Evolutionary conservation across 805 yeast species (phyloP).

Genomic region (Wickerhamiella parazyma): DNA sequence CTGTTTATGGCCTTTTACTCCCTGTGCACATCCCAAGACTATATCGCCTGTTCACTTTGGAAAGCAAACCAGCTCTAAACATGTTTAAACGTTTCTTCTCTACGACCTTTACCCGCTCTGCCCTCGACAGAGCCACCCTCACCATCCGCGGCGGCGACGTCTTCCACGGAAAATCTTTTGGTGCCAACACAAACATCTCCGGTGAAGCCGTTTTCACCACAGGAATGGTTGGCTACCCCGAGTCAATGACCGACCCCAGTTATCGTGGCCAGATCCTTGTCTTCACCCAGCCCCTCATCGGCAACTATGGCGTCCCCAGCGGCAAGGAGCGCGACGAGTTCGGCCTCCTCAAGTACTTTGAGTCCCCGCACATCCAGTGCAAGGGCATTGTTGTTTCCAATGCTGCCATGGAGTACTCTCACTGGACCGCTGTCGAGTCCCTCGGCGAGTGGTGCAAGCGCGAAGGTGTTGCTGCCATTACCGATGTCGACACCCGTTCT

Average conservation of each 20-base stretch:
- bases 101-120: background rate
- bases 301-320: conserved; percentile 97
- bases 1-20: conserved; percentile 21
- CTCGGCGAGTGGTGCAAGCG: conserved; percentile 92
- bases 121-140: conserved; percentile 60
- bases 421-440: conserved; percentile 98
- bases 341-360: conserved; percentile 79
- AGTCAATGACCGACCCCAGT: conserved; percentile 97
- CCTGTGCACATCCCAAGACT: conserved; percentile 14
- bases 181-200: conserved; percentile 80
- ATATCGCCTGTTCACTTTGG: conserved; percentile 21
- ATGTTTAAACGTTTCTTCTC: conserved; percentile 9
- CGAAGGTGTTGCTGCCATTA: conserved; percentile 89
- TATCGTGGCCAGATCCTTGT: conserved; percentile 94
- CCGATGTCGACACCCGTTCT: conserved; percentile 96
- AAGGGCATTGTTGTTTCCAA: conserved; percentile 94
- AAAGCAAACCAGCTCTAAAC: conserved; percentile 17
- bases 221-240: conserved; percentile 96
- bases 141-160: conserved; percentile 88
- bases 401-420: conserved; percentile 91
- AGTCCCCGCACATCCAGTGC: conserved; percentile 82
- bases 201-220: conserved; percentile 99
- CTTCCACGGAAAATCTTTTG: conserved; percentile 87
- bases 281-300: conserved; percentile 93
- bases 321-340: conserved; percentile 66